Evolutionary conservation across 192 early-diverging fungal genomes (phyloP).

Genomic region (Diversispora epigaea): DNA sequence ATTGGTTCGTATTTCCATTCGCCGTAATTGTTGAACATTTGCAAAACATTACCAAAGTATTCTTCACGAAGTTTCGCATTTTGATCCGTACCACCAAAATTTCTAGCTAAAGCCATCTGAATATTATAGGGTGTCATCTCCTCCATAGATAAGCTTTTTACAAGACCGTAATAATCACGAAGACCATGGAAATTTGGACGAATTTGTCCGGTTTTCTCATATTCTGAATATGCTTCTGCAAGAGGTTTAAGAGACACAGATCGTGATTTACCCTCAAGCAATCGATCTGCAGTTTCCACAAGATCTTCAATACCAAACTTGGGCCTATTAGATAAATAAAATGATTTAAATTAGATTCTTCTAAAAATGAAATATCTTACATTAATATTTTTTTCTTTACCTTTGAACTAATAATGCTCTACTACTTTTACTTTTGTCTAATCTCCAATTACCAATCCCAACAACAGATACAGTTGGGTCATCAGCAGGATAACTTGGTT

Average conservation of each 20-base stretch:
- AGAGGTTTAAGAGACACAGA: not conserved
- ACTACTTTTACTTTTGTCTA: conserved; percentile 1
- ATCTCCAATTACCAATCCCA: not conserved
- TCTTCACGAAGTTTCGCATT: not conserved
- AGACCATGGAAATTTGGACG: conserved; percentile 25
- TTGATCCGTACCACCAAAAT: conserved; percentile 24
- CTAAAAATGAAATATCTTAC: no score
- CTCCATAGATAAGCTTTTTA: not conserved
- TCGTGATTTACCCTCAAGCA: not conserved
- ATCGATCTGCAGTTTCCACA: not conserved
- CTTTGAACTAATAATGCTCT: conserved; percentile 16
- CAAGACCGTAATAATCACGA: conserved; percentile 15
- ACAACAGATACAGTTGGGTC: not conserved
- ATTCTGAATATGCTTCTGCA: not conserved
- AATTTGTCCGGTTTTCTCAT: not conserved
- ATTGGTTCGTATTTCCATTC: not conserved
- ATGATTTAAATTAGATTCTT: no score
- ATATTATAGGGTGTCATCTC: not conserved
- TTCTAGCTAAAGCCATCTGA: conserved; percentile 30
- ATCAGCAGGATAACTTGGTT: not conserved
- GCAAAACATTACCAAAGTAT: conserved; percentile 6
- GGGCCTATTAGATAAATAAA: not conserved
- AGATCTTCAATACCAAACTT: not conserved
- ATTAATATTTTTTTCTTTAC: not conserved
- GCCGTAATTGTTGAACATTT: not conserved